Conservation (phyloP, 2,329 filamentous ascomycete species). For the Botrytis aclada region DNA sequence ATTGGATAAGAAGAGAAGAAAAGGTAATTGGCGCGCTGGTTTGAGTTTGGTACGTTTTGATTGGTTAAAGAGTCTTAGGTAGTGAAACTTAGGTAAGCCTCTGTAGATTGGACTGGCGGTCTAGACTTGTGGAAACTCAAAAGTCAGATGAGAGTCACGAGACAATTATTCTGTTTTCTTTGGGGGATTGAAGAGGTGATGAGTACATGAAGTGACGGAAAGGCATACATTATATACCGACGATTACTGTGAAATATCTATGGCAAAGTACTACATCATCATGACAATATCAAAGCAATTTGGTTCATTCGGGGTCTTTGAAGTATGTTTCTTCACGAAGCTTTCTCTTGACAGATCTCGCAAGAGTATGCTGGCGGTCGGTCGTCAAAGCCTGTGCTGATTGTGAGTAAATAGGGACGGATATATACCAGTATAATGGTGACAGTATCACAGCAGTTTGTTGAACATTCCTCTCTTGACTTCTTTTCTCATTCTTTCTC, state of each 20-base stretch:
- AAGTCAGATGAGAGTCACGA: background rate
- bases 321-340: background rate
- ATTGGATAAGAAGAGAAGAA: slow-evolving; percentile 10
- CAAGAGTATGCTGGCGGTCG: background rate
- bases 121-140: background rate
- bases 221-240: background rate
- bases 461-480: background rate
- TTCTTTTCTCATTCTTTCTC: background rate
- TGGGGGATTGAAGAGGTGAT: background rate
- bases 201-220: background rate
- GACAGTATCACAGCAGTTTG: background rate
- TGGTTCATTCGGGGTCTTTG: background rate
- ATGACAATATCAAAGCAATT: background rate
- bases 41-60: background rate
- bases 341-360: background rate
- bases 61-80: background rate
- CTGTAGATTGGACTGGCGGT: background rate
- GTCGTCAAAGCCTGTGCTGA: background rate
- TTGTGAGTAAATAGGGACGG: background rate
- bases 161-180: background rate
- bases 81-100: background rate
- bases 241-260: background rate
- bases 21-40: slow-evolving; percentile 16
- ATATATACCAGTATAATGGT: too few relatives aligned
- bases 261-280: background rate